Percentiles rank a stretch among this genome's conserved stretches.
Conservation (phyloP, 148 eudicot genomes). For the Salicornia ramosissima region DNA sequence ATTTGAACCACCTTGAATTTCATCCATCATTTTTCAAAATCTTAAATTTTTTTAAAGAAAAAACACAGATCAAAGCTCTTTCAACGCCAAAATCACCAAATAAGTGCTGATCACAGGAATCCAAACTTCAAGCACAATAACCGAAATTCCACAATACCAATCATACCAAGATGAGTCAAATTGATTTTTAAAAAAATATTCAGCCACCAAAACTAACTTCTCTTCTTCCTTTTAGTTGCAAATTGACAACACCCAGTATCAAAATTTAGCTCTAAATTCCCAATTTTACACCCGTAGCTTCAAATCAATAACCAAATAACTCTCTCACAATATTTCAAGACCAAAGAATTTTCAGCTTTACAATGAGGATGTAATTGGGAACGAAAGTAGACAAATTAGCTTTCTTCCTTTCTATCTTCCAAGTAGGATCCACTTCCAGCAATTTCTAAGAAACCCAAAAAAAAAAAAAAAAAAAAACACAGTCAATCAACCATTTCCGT, state of each 20-base stretch:
- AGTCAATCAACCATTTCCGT: conserved; percentile 20
- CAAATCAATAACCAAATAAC: conserved; percentile 11
- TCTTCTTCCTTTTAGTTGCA: conserved; percentile 1
- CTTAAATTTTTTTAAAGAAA: no score
- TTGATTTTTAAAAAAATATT: background rate
- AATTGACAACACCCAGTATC: conserved; percentile 17
- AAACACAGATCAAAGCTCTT: conserved; percentile 22
- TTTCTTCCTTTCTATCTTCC: background rate
- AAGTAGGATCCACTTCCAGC: conserved; percentile 14
- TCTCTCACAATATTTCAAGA: conserved; percentile 14
- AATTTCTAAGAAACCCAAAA: conserved; percentile 17
- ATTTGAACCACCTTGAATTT: conserved; percentile 53
- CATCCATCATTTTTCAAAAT: conserved; percentile 46
- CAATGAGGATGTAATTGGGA: background rate
- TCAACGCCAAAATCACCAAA: conserved; percentile 19
- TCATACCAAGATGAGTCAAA: conserved; percentile 2
- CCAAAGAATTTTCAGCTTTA: conserved; percentile 20
- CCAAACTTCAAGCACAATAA: conserved; percentile 9
- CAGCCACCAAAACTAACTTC: background rate
- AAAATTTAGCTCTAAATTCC: conserved; percentile 2
- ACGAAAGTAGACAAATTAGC: conserved; percentile 12
- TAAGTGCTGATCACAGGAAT: conserved; percentile 17
- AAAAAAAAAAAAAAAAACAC: background rate
- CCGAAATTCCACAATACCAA: conserved; percentile 11
- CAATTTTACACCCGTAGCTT: background rate